Conservation (phyloP, 2,329 filamentous ascomycete species). For the Sclerotinia sclerotiorum region DNA sequence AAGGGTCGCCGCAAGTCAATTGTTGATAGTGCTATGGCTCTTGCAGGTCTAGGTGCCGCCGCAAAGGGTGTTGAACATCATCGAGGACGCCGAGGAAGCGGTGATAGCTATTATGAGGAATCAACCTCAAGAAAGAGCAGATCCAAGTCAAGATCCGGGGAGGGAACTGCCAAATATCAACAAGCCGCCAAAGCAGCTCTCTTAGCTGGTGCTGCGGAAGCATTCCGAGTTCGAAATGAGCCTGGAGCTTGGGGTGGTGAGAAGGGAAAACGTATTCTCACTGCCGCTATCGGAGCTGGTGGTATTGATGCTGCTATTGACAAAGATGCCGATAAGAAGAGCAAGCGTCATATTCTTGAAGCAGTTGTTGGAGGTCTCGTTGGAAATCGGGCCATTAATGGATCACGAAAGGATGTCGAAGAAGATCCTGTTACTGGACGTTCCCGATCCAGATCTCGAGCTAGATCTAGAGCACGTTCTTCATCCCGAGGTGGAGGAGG, state of each 20-base stretch:
- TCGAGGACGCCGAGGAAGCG: constrained; percentile 44
- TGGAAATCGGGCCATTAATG: constrained; percentile 82
- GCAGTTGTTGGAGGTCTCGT: constrained; percentile 86
- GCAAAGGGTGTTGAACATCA: constrained; percentile 44
- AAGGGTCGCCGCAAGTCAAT: constrained; percentile 64
- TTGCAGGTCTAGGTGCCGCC: constrained; percentile 60
- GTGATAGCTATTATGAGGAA: constrained; percentile 45
- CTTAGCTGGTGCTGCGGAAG: constrained; percentile 86
- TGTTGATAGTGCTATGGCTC: constrained; percentile 61
- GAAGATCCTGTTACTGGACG: constrained; percentile 49
- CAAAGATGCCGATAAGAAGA: constrained; percentile 65
- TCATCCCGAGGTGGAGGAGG: constrained; percentile 46
- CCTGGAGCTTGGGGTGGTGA: constrained; percentile 86
- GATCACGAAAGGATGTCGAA: constrained; percentile 63
- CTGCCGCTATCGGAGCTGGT: constrained; percentile 81
- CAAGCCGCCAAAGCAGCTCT: constrained; percentile 91
- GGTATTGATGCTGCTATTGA: constrained; percentile 77
- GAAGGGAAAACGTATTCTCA: constrained; percentile 88
- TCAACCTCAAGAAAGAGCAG: constrained; percentile 55
- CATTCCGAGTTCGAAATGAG: constrained; percentile 85
- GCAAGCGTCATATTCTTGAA: constrained; percentile 81
- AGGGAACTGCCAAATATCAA: constrained; percentile 62
- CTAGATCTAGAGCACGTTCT: constrained; percentile 65
- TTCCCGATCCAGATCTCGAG: constrained; percentile 69
- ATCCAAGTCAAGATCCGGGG: constrained; percentile 50